Evolutionary conservation across 495 filamentous ascomycete genomes (phyloP).

Genomic region (Penicillium nucicola): DNA sequence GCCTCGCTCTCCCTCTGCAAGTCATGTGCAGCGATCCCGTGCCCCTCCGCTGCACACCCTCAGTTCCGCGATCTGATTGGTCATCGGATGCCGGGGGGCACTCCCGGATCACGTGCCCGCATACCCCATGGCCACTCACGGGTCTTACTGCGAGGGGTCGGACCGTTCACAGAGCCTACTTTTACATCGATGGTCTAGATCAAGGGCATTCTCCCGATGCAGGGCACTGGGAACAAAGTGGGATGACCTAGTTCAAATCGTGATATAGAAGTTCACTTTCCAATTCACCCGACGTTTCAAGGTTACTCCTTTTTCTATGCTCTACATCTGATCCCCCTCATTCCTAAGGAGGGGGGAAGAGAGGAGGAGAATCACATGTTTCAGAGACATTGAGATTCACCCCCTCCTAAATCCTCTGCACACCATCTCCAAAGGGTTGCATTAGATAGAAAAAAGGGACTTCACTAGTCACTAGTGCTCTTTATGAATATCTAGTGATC

Average conservation of each 20-base stretch:
- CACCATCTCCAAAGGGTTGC: slow-evolving; percentile 2
- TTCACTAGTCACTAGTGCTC: not conserved
- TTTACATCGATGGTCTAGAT: too few relatives aligned
- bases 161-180: not conserved
- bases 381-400: not conserved
- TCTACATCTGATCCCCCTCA: slow-evolving; percentile 2
- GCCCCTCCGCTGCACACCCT: slow-evolving; percentile 24
- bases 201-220: not conserved
- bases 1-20: slow-evolving; percentile 4
- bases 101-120: slow-evolving; percentile 24
- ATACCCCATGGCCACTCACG: not conserved
- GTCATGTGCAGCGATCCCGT: slow-evolving; percentile 47
- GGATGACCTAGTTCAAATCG: not conserved
- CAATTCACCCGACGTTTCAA: not conserved
- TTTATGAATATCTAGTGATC: not conserved
- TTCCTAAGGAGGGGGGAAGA: not conserved
- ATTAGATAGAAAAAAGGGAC: not conserved
- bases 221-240: not conserved
- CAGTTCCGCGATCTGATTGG: slow-evolving; percentile 30
- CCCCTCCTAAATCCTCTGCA: not conserved
- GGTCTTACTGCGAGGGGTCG: not conserved
- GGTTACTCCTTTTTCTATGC: not conserved
- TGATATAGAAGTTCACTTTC: not conserved
- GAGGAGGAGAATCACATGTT: slow-evolving; percentile 6
- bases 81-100: slow-evolving; percentile 15